A percentile compares a stretch with the other conserved stretches of the same genome.
phyloP scores from a whole-genome alignment of 2,329 filamentous ascomycete species.

The Diaporthe sp. region DNA sequence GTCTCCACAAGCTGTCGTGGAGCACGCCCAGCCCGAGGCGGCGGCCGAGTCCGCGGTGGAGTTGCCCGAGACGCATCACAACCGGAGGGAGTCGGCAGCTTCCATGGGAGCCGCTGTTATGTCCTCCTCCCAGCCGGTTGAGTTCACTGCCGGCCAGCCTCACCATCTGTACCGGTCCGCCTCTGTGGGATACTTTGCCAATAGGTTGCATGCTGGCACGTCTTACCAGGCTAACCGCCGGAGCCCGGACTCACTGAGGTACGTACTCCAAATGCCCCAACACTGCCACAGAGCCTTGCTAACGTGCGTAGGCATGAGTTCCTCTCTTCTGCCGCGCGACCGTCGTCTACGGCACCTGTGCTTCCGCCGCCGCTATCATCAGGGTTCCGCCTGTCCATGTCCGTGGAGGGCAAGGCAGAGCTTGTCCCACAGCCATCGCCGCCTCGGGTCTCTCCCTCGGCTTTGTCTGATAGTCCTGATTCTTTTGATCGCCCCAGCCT shows the following conservation, averaged over 20 bases:
- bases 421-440: constrained; percentile 75
- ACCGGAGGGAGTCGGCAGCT: constrained; percentile 30
- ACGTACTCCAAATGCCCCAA: constrained; percentile 40
- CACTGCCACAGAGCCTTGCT: constrained; percentile 28
- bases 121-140: constrained; percentile 44
- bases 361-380: constrained; percentile 58
- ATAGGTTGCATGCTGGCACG: constrained; percentile 67
- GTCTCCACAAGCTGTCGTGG: constrained; percentile 28
- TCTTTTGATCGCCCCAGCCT: constrained; percentile 66
- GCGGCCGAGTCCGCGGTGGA: constrained; percentile 19
- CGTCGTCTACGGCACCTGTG: constrained; percentile 55
- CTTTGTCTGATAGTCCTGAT: constrained; percentile 49
- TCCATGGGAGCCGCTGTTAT: constrained; percentile 22
- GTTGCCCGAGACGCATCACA: constrained; percentile 9
- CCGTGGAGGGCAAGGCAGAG: constrained; percentile 91
- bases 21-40: constrained; percentile 30
- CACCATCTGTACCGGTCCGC: constrained; percentile 46
- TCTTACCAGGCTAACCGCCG: constrained; percentile 63
- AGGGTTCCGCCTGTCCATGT: constrained; percentile 82
- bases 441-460: constrained; percentile 57
- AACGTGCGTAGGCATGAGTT: constrained; percentile 54
- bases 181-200: constrained; percentile 65
- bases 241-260: constrained; percentile 61
- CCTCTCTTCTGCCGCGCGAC: constrained; percentile 58
- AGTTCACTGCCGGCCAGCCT: constrained; percentile 42